Base-by-base conservation (phyloP, 2,329 filamentous ascomycete genomes). In the Xylariales sp. region DNA sequence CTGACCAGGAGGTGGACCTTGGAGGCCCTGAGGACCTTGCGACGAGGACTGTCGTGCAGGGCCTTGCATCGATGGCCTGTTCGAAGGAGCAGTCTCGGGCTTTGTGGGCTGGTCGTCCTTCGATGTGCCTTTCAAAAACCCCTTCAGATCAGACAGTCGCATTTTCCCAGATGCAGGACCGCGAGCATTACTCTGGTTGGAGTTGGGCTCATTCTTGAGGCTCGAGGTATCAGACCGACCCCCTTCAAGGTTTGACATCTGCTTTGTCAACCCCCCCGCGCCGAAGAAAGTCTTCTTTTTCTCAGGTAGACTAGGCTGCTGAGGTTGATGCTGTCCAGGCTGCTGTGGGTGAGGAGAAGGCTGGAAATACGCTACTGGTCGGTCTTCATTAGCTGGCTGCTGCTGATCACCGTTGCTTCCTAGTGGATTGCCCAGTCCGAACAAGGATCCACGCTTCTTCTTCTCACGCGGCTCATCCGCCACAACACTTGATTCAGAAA, bases 211-310 rank as follows among this genome's bases (percentile, higher is more conserved):
- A 6, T 54, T 51, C 35, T 42, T 27, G 2, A 21, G n/a, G 15
- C 28, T 18, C 3, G 38, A 43, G 7, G 47, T 44, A 1, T 48
- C 40, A 14, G 46, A 35, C 12, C 25, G 48, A 5, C 37, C 19
- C 9, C 42, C 21, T 2, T 46, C 47, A 11, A 48, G 40, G 32
- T 51, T 53, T 14, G 53, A 50, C 40, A 55, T 56, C 22, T 45
- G 32, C 33, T 53, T 36, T 19, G 42, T 18, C 12, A 37, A 15
- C 10, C 8, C 31, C 5, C 35, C 38, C 12, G 24, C 38, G 8
- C 60, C 55, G 18, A 72, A 61, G 39, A 71, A 62, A 2, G 65
- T 63, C 22, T 56, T 57, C 48, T 64, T 72, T 32, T 62, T 63
- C 4, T 69, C 64, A 3, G 57, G 44, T 9, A 53, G 48, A n/a